These are phyloP conservation scores for Populus tremula DNA, from an alignment of 345 rosid genomes.

Conservation along the genomic window DNA sequence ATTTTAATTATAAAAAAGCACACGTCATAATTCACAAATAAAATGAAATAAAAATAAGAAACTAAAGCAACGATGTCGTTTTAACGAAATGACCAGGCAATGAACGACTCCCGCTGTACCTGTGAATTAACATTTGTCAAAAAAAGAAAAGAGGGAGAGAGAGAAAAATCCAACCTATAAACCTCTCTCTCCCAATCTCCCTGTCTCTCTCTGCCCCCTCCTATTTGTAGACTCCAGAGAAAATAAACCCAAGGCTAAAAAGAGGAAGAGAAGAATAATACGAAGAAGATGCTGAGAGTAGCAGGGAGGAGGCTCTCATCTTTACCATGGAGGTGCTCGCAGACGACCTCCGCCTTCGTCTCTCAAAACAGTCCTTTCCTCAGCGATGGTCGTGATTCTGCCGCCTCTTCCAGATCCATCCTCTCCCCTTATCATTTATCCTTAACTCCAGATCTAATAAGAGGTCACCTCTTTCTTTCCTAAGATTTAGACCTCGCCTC, in stretches of 20 bases:
- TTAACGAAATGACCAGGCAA: background rate
- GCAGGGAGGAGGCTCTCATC: constrained; percentile 75
- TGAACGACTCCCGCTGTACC: background rate
- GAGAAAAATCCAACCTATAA: no score
- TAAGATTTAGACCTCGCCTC: background rate
- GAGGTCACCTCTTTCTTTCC: constrained; percentile 43
- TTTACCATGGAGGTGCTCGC: constrained; percentile 39
- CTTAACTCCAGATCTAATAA: constrained; percentile 37
- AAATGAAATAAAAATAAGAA: background rate
- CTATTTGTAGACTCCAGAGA: background rate
- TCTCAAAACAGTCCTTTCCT: constrained; percentile 28
- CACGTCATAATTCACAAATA: no score
- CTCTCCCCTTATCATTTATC: constrained; percentile 22
- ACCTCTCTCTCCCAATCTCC: background rate
- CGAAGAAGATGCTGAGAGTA: constrained; percentile 59
- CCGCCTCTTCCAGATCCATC: constrained; percentile 39
- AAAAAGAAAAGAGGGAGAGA: background rate
- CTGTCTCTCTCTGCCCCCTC: background rate
- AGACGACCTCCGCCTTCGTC: constrained; percentile 38
- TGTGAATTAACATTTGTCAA: background rate
- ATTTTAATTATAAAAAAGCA: no score
- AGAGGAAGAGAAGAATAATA: background rate
- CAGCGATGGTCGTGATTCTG: constrained; percentile 11
- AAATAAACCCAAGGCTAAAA: background rate
- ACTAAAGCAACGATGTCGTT: background rate